A percentile compares a stretch with the other conserved stretches of the same genome.
Evolutionary conservation across 768 basidiomycete species (phyloP).

Genomic region (Mycena rebaudengoi): DNA sequence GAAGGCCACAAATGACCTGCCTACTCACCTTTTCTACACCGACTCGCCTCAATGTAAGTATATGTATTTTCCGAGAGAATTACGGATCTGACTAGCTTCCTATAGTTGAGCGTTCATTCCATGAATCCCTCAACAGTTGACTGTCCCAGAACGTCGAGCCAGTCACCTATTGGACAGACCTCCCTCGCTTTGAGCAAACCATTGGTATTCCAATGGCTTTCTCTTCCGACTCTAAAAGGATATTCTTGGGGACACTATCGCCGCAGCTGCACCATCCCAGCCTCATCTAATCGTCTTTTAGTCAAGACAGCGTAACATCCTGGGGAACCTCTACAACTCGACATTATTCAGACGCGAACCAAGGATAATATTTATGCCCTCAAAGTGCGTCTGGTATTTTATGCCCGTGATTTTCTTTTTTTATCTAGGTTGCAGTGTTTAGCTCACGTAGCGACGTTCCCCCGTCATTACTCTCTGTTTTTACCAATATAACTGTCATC

Average conservation of each 20-base stretch:
- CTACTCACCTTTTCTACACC: background rate
- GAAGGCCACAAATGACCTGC: background rate
- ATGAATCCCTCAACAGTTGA: background rate
- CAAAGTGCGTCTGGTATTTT: background rate
- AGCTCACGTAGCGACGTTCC: background rate
- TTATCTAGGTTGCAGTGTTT: background rate
- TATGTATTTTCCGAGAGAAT: background rate
- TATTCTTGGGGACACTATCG: background rate
- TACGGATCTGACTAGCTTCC: background rate
- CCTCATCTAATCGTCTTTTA: background rate
- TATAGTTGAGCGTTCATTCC: background rate
- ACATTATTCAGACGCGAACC: conserved; percentile 6
- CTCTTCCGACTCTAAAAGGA: background rate
- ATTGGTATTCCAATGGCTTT: background rate
- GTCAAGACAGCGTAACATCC: background rate
- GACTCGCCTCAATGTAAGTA: background rate
- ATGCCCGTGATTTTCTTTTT: background rate
- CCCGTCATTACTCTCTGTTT: background rate
- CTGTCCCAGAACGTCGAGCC: background rate
- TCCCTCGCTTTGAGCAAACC: background rate
- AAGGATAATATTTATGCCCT: background rate
- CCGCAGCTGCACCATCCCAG: background rate
- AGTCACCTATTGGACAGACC: background rate
- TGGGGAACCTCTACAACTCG: background rate
- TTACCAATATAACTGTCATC: conserved; percentile 4